Base-by-base conservation (phyloP, 192 early-diverging fungal genomes). In the Podila epigama region DNA sequence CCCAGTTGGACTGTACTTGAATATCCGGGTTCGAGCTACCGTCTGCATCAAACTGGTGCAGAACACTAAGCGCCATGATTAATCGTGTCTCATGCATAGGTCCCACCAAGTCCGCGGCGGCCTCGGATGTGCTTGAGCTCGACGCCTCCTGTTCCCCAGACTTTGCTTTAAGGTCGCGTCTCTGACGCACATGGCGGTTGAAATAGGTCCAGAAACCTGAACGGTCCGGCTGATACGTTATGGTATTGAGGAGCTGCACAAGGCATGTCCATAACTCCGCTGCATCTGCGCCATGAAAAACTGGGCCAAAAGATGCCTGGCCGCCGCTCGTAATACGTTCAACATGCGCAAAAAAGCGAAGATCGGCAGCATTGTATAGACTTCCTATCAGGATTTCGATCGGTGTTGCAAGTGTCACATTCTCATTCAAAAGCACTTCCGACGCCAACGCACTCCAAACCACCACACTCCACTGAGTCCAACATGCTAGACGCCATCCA, bases 31-130 rank as follows among this genome's bases (percentile, higher is more conserved):
- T 52, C 2, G 73, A 77, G 28, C 61, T 72, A 13, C 66, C 73
- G 39, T 63, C 40, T 11, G 31, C 34, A 1, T 55, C 73, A 64
- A 68, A 77, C 51, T 77, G 73, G 40, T 77, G 66, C 11, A 77
- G 36, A 18, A 27, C 37, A 33, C 66, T 58, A 9, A 77, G 42
- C 1, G 42, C 51, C 22, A 33, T 53, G 18, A 77, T 16, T 12
- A 77, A 28, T 15, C 31, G n/a, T 48, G n/a, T n/a, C n/a, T n/a
- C n/a, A n/a, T n/a, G n/a, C n/a, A n/a, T n/a, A n/a, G n/a, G n/a
- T n/a, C n/a, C n/a, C n/a, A n/a, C n/a, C n/a, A n/a, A 77, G 28
- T 5, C 27, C 25, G n/a, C 32, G 50, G 52, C 52, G 51, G 34
- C 52, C 32, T 20, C 59, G 25, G 5, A 13, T 16, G 13, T 37